These are phyloP conservation scores for Eucalyptus lansdowneana DNA, from an alignment of 345 rosid genomes.

Conservation along the genomic window DNA sequence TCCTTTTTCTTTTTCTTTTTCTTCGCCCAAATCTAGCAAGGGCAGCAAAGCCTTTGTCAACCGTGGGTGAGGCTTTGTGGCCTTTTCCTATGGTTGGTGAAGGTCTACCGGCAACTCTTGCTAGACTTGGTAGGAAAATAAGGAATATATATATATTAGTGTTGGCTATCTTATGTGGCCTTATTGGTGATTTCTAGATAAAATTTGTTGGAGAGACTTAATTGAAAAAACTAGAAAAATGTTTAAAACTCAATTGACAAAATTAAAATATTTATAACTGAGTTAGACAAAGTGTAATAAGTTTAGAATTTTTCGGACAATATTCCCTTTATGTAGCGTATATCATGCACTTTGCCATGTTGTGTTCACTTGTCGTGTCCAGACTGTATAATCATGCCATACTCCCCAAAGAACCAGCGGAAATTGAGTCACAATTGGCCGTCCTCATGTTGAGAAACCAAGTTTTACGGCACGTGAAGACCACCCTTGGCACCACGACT, in stretches of 20 bases:
- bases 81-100: not conserved
- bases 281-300: fast-evolving
- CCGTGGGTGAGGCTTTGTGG: not conserved
- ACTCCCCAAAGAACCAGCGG: not conserved
- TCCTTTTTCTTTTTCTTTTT: no score
- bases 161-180: fast-evolving
- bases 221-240: no score
- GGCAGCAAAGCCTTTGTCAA: fast-evolving
- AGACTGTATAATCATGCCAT: not conserved
- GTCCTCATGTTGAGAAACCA: not conserved
- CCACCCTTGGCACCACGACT: not conserved
- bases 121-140: no score
- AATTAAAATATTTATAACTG: fast-evolving
- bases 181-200: fast-evolving
- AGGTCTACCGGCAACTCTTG: fast-evolving
- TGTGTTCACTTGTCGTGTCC: not conserved
- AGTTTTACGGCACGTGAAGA: not conserved
- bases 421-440: no score
- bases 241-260: fast-evolving
- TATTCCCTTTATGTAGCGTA: no score
- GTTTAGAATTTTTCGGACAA: fast-evolving
- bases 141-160: fast-evolving
- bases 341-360: not conserved
- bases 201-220: no score
- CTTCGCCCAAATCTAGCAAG: not conserved